Evolutionary conservation across 495 filamentous ascomycete species (phyloP).

Genomic region (Penicillium angulare): DNA sequence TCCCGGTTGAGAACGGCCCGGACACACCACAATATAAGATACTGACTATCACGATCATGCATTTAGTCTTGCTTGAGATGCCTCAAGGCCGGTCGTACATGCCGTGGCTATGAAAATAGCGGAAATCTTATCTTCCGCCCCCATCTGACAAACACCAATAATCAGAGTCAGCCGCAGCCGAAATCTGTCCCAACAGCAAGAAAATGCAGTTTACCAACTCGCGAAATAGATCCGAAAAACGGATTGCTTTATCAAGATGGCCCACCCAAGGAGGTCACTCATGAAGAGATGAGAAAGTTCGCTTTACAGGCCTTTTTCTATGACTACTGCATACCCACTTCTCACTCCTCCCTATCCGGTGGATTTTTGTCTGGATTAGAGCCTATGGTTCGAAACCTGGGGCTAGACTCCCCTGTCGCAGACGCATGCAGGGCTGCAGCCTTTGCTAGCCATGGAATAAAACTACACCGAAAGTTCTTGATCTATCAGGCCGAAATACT

Average conservation of each 20-base stretch:
- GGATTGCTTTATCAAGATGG: constrained; percentile 18
- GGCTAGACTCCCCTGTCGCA: constrained; percentile 20
- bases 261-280: constrained; percentile 18
- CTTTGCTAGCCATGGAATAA: constrained; percentile 26
- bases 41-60: background rate
- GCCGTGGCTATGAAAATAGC: constrained; percentile 26
- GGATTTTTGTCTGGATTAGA: constrained; percentile 31
- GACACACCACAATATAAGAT: background rate
- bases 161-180: background rate
- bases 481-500: constrained; percentile 16
- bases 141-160: constrained; percentile 11
- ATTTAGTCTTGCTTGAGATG: constrained; percentile 32
- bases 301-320: constrained; percentile 33
- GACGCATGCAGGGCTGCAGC: constrained; percentile 28
- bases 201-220: constrained; percentile 27
- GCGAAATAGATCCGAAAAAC: constrained; percentile 15
- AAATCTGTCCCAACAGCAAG: constrained; percentile 24
- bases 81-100: constrained; percentile 24
- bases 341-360: constrained; percentile 18
- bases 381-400: constrained; percentile 12
- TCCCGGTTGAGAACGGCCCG: background rate
- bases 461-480: constrained; percentile 21
- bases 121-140: constrained; percentile 20
- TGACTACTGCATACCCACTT: constrained; percentile 25
- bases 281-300: constrained; percentile 14